A percentile compares a stretch with the other conserved stretches of the same genome.
Evolutionary conservation across 306 rosid species (phyloP).

Genomic region (Medicago truncatula): DNA sequence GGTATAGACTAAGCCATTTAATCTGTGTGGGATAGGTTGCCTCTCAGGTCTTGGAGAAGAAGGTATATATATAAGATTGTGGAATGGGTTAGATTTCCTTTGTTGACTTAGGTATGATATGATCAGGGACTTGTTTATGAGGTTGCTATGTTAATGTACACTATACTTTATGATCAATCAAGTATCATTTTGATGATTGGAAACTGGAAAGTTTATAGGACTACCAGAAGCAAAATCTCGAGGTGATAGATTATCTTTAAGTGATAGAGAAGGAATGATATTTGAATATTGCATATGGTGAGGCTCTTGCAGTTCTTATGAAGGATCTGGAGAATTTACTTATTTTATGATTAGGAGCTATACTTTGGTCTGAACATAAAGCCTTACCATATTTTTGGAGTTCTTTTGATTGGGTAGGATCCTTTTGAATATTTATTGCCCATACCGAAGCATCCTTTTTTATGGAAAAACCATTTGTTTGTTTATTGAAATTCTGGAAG

Average conservation of each 20-base stretch:
- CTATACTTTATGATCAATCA: constrained; percentile 40
- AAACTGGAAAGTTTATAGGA: constrained; percentile 48
- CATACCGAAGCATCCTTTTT: constrained; percentile 19
- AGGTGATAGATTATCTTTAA: constrained; percentile 45
- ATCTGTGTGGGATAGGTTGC: constrained; percentile 49
- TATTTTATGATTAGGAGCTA: constrained; percentile 45
- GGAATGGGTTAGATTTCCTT: constrained; percentile 48
- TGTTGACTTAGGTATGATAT: constrained; percentile 49
- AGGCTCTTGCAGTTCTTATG: constrained; percentile 49
- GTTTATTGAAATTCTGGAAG: constrained; percentile 43
- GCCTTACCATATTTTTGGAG: constrained; percentile 37
- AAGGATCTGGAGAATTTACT: constrained; percentile 43
- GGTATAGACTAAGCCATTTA: constrained; percentile 45
- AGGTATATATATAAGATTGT: constrained; percentile 45
- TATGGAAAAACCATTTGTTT: constrained; percentile 24
- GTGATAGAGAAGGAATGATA: constrained; percentile 48
- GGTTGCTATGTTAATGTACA: constrained; percentile 50
- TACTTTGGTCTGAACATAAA: constrained; percentile 36
- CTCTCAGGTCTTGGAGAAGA: constrained; percentile 41
- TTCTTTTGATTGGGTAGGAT: constrained; percentile 31
- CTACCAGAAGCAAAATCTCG: constrained; percentile 45
- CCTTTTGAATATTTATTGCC: constrained; percentile 39
- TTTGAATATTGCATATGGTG: constrained; percentile 39
- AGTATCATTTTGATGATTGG: constrained; percentile 40
- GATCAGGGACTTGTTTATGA: constrained; percentile 52